phyloP scores from a whole-genome alignment of 768 basidiomycete species.

The Suillus ampliporus region DNA sequence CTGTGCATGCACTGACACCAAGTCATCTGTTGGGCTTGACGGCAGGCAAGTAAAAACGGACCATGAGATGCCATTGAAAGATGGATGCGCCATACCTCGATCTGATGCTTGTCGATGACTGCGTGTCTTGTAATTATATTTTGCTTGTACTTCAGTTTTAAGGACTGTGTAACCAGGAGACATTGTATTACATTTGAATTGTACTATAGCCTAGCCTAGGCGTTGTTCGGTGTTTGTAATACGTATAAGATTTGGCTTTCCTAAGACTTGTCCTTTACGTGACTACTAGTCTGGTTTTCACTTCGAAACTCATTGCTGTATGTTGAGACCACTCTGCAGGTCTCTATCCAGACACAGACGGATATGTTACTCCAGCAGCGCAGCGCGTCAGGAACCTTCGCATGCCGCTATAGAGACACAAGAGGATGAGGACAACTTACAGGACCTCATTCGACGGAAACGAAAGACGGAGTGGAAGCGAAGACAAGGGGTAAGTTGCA shows the following conservation, averaged over 20 bases:
- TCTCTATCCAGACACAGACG: constrained; percentile 9
- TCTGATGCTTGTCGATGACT: background rate
- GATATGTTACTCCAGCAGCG: background rate
- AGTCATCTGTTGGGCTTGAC: constrained; percentile 30
- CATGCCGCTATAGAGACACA: background rate
- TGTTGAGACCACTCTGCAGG: constrained; percentile 17
- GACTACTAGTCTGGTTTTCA: background rate
- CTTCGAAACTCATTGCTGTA: constrained; percentile 12
- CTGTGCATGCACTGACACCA: constrained; percentile 30
- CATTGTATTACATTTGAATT: background rate
- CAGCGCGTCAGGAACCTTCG: background rate
- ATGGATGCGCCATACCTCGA: background rate
- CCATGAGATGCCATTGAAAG: background rate
- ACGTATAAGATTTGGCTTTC: too few species aligned
- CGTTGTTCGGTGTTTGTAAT: background rate
- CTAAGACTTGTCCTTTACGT: background rate
- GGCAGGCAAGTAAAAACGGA: background rate
- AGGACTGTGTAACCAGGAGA: background rate
- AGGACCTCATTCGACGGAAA: constrained; percentile 39
- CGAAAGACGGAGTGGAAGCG: constrained; percentile 79
- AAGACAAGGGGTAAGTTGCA: constrained; percentile 61
- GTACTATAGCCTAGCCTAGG: background rate
- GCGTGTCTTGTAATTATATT: background rate
- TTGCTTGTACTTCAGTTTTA: background rate
- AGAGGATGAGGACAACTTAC: background rate